phyloP scores from a whole-genome alignment of 768 basidiomycete species.

The Mycena olivaceomarginata region DNA sequence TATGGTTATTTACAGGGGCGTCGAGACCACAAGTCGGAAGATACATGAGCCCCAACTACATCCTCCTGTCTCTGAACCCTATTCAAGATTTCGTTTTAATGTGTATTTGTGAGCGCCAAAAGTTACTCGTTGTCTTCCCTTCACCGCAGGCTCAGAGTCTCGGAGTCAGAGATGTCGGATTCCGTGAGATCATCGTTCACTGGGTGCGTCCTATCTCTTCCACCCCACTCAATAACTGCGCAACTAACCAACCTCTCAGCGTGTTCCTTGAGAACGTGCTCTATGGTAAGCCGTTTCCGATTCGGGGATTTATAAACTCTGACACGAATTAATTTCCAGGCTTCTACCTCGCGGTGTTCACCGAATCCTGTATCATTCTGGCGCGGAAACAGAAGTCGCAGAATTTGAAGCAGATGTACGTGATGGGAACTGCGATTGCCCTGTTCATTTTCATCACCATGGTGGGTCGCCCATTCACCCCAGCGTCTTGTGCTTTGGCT shows the following conservation, averaged over 20 bases:
- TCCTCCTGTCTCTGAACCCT: too few species aligned
- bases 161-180: too few species aligned
- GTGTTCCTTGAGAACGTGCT: conserved; percentile 12
- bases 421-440: background rate
- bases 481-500: too few species aligned
- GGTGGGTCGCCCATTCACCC: background rate
- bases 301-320: too few species aligned
- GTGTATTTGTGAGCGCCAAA: too few species aligned
- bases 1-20: too few species aligned
- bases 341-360: background rate
- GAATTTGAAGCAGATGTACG: background rate
- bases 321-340: background rate
- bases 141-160: too few species aligned
- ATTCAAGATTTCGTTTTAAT: too few species aligned
- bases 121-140: too few species aligned
- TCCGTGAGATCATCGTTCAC: background rate
- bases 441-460: conserved; percentile 15
- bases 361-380: background rate
- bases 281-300: too few species aligned
- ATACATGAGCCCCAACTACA: too few species aligned
- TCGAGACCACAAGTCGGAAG: too few species aligned
- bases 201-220: background rate
- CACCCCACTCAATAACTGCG: background rate
- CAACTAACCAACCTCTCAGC: background rate
- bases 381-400: background rate